These are phyloP conservation scores for Penicillium simplicissimum DNA, from an alignment of 495 filamentous ascomycete species.

Conservation along the genomic window DNA sequence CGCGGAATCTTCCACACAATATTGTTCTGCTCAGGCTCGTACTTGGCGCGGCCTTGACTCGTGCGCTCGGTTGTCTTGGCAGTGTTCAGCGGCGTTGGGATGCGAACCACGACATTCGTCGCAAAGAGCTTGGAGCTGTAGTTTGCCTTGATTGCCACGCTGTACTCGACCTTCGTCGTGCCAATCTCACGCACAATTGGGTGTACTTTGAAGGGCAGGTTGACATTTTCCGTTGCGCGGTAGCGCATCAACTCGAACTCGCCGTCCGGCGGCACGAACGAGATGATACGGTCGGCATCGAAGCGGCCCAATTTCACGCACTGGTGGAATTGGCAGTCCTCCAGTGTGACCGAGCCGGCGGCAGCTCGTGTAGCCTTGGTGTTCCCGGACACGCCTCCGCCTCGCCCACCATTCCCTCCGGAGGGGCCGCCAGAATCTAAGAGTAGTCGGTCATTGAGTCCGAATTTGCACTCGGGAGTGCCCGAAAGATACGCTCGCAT, in stretches of 20 bases:
- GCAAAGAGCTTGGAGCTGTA: conserved; percentile 96
- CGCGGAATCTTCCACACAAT: conserved; percentile 99
- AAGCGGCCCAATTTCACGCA: conserved; percentile 98
- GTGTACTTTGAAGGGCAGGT: conserved; percentile 98
- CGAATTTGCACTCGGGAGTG: conserved; percentile 99
- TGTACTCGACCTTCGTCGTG: conserved; percentile 98
- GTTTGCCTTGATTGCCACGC: conserved; percentile 95
- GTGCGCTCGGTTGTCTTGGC: conserved; percentile 92
- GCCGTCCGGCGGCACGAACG: conserved; percentile 95
- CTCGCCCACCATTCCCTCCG: conserved; percentile 31
- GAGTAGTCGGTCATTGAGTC: conserved; percentile 92
- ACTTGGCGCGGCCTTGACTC: conserved; percentile 94
- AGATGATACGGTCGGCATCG: conserved; percentile 96
- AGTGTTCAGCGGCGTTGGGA: conserved; percentile 96
- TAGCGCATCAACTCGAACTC: conserved; percentile 99
- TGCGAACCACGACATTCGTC: conserved; percentile 93
- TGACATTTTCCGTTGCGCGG: conserved; percentile 99
- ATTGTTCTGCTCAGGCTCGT: conserved; percentile 95
- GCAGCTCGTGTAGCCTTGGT: conserved; percentile 92
- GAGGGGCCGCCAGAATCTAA: conserved; percentile 71
- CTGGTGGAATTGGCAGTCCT: conserved; percentile 99
- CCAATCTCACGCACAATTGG: conserved; percentile 97
- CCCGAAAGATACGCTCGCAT: conserved; percentile 98
- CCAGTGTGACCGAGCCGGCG: conserved; percentile 91
- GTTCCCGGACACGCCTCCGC: conserved; percentile 38